Base-by-base conservation (phyloP, 805 yeast genomes). In the Metschnikowia kunwiensis region DNA sequence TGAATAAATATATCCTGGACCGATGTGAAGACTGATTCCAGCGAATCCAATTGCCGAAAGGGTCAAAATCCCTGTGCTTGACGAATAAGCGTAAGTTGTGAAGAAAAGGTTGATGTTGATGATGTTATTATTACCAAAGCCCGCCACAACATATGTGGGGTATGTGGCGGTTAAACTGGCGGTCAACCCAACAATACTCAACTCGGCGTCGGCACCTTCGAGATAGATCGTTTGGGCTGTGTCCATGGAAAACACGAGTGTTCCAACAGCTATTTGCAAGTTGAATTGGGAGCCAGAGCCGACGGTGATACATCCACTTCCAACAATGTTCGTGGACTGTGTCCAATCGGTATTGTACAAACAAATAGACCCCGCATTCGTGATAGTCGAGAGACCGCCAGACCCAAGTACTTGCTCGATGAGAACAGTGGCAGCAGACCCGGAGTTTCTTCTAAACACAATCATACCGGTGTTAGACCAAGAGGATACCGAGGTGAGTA, bases 361-460 rank as follows among this genome's bases (percentile, higher is more conserved):
- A 44, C 64, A 59, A 34, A 59, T 57, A 15, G 50, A 46, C 36
- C 64, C 64, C 21, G 45, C 33, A 32, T 59, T 59, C 22, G 40
- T 46, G 22, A 58, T 50, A 13, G 42, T 26, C 5, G 24, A n/a
- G 10, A 19, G n/a, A 11, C 25, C 24, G 5, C 31, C 23, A 5
- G 32, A 19, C 5, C 32, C 24, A 7, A 26, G 5, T 7, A 15
- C 18, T 18, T 17, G 21, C 12, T 15, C 21, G 26, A 32, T 20
- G 7, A 7, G 17, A 10, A 12, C 28, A 14, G 25, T 4, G 2
- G 20, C 24, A 5, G 30, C 14, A 1, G 17, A 12, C 7, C 36
- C 36, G 9, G 36, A 26, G 8, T 13, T 18, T 10, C 11, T 12
- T 21, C 14, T n/a, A 8, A 39, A 31, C 1, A 39, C 38, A 49